These are phyloP conservation scores for Candida dubliniensis DNA, from an alignment of 1,139 yeast genomes.

Conservation along the genomic window DNA sequence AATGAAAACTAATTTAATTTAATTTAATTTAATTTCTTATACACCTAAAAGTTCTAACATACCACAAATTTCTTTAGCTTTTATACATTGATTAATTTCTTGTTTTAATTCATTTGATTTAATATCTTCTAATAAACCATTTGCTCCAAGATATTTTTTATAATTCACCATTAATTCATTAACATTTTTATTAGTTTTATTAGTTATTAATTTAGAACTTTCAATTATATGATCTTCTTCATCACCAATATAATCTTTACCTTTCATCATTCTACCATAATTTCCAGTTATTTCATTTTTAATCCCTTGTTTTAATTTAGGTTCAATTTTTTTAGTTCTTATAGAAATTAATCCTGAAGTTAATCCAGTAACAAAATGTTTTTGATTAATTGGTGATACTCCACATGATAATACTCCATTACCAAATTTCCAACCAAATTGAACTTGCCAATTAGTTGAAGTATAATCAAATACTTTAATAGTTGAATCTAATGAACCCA, in stretches of 20 bases:
- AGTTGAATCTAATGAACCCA: conserved; percentile 96
- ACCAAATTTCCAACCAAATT: conserved; percentile 97
- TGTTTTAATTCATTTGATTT: conserved; percentile 60
- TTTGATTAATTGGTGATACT: conserved; percentile 72
- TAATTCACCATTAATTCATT: conserved; percentile 87
- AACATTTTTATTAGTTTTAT: conserved; percentile 74
- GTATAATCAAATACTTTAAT: conserved; percentile 88
- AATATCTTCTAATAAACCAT: conserved; percentile 72
- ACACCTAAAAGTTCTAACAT: conserved; percentile 81
- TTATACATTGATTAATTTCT: conserved; percentile 78
- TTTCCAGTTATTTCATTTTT: conserved; percentile 48
- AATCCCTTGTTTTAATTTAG: conserved; percentile 54
- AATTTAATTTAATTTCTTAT: conserved; percentile 14
- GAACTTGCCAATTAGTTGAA: conserved; percentile 77
- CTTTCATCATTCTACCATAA: conserved; percentile 82
- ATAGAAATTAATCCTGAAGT: conserved; percentile 86
- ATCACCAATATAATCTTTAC: conserved; percentile 88
- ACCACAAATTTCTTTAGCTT: conserved; percentile 88
- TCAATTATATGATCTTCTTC: conserved; percentile 69
- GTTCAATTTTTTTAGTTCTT: conserved; percentile 77
- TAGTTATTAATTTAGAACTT: conserved; percentile 14
- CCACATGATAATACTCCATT: conserved; percentile 84
- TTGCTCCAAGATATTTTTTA: conserved; percentile 55
- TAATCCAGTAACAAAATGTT: conserved; percentile 92
- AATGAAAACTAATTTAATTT: neutral